phyloP scores from a whole-genome alignment of 176 grass and related monocot genomes.

The Musa beccarii region DNA sequence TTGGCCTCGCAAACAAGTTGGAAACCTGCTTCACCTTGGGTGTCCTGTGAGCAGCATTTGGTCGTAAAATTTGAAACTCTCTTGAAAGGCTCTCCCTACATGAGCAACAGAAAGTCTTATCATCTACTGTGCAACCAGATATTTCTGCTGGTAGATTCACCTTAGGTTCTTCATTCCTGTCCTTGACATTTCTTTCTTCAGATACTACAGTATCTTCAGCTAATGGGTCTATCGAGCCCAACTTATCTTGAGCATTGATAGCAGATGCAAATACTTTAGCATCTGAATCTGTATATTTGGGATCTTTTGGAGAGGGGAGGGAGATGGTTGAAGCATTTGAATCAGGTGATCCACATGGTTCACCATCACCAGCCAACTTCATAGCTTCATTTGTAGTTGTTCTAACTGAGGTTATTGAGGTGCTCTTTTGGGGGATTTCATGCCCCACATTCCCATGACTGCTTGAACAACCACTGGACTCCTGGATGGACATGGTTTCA shows the following conservation, averaged over 20 bases:
- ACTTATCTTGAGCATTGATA: not conserved
- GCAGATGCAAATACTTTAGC: slow-evolving; percentile 8
- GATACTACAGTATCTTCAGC: slow-evolving; percentile 20
- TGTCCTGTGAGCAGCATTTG: slow-evolving; percentile 20
- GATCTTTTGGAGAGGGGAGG: slow-evolving; percentile 40
- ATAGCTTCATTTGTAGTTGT: slow-evolving; percentile 43
- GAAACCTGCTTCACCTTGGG: slow-evolving; percentile 45
- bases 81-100: slow-evolving; percentile 58
- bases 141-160: slow-evolving; percentile 17
- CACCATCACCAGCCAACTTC: slow-evolving; percentile 34
- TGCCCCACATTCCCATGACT: not conserved
- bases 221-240: slow-evolving; percentile 22
- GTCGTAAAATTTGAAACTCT: slow-evolving; percentile 31
- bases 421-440: slow-evolving; percentile 12
- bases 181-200: slow-evolving; percentile 27
- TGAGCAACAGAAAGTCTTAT: slow-evolving; percentile 49
- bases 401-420: slow-evolving; percentile 32
- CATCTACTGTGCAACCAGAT: slow-evolving; percentile 25
- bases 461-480: not conserved
- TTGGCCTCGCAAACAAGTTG: slow-evolving; percentile 50
- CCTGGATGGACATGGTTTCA: not conserved
- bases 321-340: slow-evolving; percentile 52
- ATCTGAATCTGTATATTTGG: slow-evolving; percentile 16
- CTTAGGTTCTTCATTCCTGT: slow-evolving; percentile 25
- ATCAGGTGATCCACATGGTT: slow-evolving; percentile 46